A percentile compares a stretch with the other conserved stretches of the same genome.
Conservation (phyloP, 2,329 filamentous ascomycete species). For the Paraphoma sp. region DNA sequence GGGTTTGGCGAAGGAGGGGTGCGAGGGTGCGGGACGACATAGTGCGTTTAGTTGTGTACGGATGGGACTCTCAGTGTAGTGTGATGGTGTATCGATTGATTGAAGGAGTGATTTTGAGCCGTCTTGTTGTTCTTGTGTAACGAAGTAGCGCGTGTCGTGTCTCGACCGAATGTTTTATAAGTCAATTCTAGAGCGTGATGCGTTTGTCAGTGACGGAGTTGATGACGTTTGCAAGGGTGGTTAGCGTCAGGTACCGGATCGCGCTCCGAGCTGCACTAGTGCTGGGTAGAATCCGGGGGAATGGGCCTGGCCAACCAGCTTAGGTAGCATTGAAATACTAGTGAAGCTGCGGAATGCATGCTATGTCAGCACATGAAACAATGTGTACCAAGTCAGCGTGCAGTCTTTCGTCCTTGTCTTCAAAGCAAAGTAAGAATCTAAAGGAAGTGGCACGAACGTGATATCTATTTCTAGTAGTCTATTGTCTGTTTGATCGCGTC, state of each 20-base stretch:
- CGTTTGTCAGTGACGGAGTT: slow-evolving; percentile 1
- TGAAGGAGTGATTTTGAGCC: not conserved
- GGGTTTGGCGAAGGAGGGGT: slow-evolving; percentile 16
- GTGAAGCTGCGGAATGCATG: too few species aligned
- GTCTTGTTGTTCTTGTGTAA: not conserved
- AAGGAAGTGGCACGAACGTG: not conserved
- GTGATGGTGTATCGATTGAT: not conserved
- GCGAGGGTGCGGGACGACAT: slow-evolving; percentile 23
- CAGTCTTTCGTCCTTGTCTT: too few species aligned
- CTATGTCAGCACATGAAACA: too few species aligned
- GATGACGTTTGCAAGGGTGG: slow-evolving; percentile 1
- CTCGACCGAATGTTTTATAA: too few species aligned
- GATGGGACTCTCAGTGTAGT: not conserved
- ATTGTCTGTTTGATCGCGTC: slow-evolving; percentile 56
- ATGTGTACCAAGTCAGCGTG: too few species aligned
- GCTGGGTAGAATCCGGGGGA: not conserved
- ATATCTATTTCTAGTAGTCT: slow-evolving; percentile 46
- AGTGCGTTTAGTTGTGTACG: not conserved
- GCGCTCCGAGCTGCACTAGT: not conserved
- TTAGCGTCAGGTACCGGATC: slow-evolving; percentile 1
- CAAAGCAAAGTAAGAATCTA: too few species aligned
- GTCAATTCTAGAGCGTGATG: too few species aligned
- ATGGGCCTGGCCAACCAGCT: not conserved
- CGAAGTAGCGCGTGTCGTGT: too few species aligned
- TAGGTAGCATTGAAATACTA: too few species aligned